These are phyloP conservation scores for Tylopilus balloui DNA, from an alignment of 768 basidiomycete species.

Conservation along the genomic window DNA sequence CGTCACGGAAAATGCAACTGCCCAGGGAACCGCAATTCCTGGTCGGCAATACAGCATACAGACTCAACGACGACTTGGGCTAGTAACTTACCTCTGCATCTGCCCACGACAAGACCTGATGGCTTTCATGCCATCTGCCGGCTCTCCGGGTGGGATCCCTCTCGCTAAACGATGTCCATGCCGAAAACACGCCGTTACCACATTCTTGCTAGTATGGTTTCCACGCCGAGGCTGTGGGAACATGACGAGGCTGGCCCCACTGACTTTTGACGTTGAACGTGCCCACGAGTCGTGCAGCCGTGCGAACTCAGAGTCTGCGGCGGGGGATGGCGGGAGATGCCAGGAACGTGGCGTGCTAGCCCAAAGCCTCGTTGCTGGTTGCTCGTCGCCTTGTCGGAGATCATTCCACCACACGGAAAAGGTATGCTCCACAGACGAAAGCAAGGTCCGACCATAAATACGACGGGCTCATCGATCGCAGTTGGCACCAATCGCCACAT, in stretches of 20 bases:
- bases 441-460: constrained; percentile 23
- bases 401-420: constrained; percentile 13
- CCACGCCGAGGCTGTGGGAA: constrained; percentile 22
- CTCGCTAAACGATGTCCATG: constrained; percentile 17
- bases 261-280: constrained; percentile 9
- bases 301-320: constrained; percentile 2
- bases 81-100: neutral
- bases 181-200: constrained; percentile 17
- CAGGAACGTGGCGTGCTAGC: constrained; percentile 10
- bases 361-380: constrained; percentile 1
- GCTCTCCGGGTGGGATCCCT: constrained; percentile 1
- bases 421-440: constrained; percentile 7
- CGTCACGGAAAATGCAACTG: neutral
- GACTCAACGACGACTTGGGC: neutral
- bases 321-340: constrained; percentile 1
- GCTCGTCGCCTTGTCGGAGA: constrained; percentile 12
- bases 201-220: constrained; percentile 1
- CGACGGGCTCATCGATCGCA: constrained; percentile 5
- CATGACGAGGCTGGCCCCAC: constrained; percentile 9
- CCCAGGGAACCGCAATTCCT: constrained; percentile 11
- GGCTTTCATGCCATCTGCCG: constrained; percentile 7
- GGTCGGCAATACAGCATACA: constrained; percentile 6
- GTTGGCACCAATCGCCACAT: constrained; percentile 7
- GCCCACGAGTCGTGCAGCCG: neutral
- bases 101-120: neutral